Conservation (phyloP, 2,329 filamentous ascomycete genomes). For the Akanthomyces uredinophilus region DNA sequence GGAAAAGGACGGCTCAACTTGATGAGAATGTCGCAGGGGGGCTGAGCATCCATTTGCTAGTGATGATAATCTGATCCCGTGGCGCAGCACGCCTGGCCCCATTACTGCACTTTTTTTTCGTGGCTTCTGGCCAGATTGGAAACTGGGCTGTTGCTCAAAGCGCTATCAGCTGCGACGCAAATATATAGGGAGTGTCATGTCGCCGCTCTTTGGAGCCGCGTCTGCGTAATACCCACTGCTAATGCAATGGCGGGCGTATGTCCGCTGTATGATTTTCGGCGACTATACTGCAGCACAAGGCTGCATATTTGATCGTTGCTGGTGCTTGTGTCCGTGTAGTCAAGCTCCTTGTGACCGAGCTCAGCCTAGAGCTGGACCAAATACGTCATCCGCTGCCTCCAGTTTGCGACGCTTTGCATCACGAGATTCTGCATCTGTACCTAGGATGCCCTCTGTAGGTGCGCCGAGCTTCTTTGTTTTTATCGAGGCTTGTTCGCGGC, state of each 20-base stretch:
- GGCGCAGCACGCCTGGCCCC: background rate
- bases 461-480: constrained; percentile 33
- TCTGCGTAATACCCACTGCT: no score
- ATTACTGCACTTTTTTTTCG: background rate
- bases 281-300: background rate
- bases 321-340: background rate
- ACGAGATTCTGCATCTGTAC: constrained; percentile 35
- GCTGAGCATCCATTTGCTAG: no score
- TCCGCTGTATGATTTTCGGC: background rate
- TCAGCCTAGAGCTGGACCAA: constrained; percentile 37
- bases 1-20: no score
- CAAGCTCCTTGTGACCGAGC: background rate
- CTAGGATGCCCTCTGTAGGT: constrained; percentile 40
- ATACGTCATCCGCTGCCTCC: constrained; percentile 38
- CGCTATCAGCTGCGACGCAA: background rate
- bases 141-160: background rate
- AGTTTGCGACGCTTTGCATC: constrained; percentile 45
- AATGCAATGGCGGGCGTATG: background rate
- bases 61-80: background rate
- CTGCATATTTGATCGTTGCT: background rate
- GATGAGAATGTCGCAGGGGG: no score
- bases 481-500: constrained; percentile 49
- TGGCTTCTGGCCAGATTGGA: background rate
- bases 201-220: no score
- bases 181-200: background rate